Percentiles rank a stretch among this genome's conserved stretches.
These are phyloP conservation scores for Penicillium goetzii DNA, from an alignment of 495 filamentous ascomycete genomes.

Conservation along the genomic window DNA sequence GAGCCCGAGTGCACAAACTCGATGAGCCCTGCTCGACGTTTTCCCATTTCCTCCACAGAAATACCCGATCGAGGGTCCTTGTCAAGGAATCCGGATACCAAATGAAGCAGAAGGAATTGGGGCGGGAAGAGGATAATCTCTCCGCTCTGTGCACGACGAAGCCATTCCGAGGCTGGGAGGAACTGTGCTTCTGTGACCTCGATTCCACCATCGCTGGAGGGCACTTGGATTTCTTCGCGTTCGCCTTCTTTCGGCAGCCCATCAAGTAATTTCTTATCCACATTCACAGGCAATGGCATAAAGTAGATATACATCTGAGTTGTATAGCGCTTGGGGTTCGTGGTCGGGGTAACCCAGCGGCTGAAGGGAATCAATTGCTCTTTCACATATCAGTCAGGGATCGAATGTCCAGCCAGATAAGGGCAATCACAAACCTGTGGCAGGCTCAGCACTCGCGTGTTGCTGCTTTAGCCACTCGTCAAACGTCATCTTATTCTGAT, in stretches of 20 bases:
- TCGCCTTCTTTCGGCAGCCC: constrained; percentile 41
- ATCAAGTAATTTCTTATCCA: constrained; percentile 36
- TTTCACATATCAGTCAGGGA: constrained; percentile 19
- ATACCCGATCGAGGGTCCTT: constrained; percentile 38
- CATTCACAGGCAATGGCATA: constrained; percentile 65
- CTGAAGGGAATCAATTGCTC: constrained; percentile 81
- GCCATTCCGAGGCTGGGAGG: constrained; percentile 68
- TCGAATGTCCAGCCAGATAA: not conserved
- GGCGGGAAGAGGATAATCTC: constrained; percentile 89
- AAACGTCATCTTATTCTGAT: constrained; percentile 64
- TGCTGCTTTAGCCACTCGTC: constrained; percentile 63
- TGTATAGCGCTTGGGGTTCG: constrained; percentile 73
- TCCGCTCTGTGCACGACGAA: constrained; percentile 58
- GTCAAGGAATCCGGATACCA: constrained; percentile 65
- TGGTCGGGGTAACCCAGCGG: constrained; percentile 83
- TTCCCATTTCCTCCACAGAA: constrained; percentile 48
- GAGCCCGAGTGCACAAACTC: constrained; percentile 61
- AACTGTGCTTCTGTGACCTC: constrained; percentile 87
- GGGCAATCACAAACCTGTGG: constrained; percentile 57
- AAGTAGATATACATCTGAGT: constrained; percentile 98
- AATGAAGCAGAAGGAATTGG: constrained; percentile 76
- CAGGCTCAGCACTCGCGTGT: constrained; percentile 64
- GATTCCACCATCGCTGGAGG: constrained; percentile 80
- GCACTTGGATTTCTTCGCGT: constrained; percentile 52
- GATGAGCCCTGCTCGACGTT: constrained; percentile 55